phyloP scores from a whole-genome alignment of 2,329 filamentous ascomycete species.

The Lachnellula willkommii region DNA sequence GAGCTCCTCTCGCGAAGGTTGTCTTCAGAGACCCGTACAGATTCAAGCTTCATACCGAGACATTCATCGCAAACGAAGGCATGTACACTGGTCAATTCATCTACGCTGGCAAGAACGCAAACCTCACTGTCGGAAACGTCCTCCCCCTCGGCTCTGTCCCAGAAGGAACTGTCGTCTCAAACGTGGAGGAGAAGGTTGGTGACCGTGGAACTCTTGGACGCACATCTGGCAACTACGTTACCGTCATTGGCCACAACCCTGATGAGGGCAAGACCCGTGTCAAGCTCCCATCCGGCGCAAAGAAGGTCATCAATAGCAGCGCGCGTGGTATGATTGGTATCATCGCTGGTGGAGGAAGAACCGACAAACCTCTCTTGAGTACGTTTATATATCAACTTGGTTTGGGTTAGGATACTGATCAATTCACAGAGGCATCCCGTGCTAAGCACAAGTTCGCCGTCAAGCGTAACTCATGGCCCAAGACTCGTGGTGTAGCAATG shows the following conservation, averaged over 20 bases:
- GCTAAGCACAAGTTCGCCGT: conserved; percentile 99
- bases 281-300: conserved; percentile 98
- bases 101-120: conserved; percentile 99
- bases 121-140: conserved; percentile 94
- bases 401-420: conserved; percentile 36
- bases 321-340: conserved; percentile 99
- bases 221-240: conserved; percentile 99
- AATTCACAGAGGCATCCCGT: conserved; percentile 80
- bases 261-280: conserved; percentile 99
- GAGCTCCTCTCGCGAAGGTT: conserved; percentile 95
- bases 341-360: conserved; percentile 97
- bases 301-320: conserved; percentile 94
- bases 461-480: conserved; percentile 99
- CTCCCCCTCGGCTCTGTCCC: conserved; percentile 91
- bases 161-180: conserved; percentile 98
- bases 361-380: conserved; percentile 98
- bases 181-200: conserved; percentile 98
- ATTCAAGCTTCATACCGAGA: conserved; percentile 97
- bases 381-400: conserved; percentile 37
- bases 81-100: conserved; percentile 99
- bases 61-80: conserved; percentile 99
- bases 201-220: conserved; percentile 95
- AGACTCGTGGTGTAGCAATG: conserved; percentile 99
- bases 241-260: conserved; percentile 94
- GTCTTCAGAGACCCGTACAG: conserved; percentile 96